phyloP scores from a whole-genome alignment of 192 early-diverging fungal species.

The Dimargaris cristalligena region DNA sequence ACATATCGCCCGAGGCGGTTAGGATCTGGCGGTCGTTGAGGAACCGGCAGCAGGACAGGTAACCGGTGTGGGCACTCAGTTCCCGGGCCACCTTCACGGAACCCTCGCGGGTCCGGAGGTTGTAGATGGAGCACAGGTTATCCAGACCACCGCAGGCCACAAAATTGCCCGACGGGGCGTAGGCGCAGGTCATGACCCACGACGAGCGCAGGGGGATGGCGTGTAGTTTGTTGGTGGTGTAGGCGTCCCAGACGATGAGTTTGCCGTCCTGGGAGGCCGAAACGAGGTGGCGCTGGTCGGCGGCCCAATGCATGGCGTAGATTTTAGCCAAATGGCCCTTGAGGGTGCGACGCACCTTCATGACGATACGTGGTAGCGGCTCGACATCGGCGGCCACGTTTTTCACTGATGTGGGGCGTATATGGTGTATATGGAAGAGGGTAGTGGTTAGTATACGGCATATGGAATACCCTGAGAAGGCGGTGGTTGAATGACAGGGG shows the following conservation, averaged over 20 bases:
- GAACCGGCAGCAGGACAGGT: constrained; percentile 95
- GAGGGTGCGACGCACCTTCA: constrained; percentile 91
- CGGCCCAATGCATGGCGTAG: constrained; percentile 98
- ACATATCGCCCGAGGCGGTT: constrained; percentile 94
- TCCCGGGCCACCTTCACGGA: constrained; percentile 88
- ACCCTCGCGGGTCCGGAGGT: constrained; percentile 86
- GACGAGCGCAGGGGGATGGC: constrained; percentile 96
- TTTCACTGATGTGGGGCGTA: constrained; percentile 54
- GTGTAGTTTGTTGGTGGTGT: constrained; percentile 97
- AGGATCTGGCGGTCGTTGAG: constrained; percentile 90
- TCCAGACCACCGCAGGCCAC: constrained; percentile 99
- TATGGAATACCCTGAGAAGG: too few relatives aligned
- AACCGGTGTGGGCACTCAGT: constrained; percentile 91
- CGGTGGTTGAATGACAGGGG: too few relatives aligned
- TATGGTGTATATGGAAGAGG: too few relatives aligned
- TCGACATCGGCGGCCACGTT: constrained; percentile 74
- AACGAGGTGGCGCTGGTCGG: constrained; percentile 92
- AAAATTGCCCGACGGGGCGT: constrained; percentile 93
- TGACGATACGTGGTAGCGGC: constrained; percentile 69
- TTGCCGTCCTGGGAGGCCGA: constrained; percentile 99
- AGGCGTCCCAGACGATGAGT: constrained; percentile 98
- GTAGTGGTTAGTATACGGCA: too few relatives aligned
- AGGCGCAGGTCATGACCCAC: constrained; percentile 99
- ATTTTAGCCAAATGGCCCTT: constrained; percentile 99
- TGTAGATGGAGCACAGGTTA: constrained; percentile 99